Evolutionary conservation across 2,329 filamentous ascomycete genomes (phyloP), one percentile per base, ranked within the genome.

Genomic region (Corniculantispora saksenae): DNA sequence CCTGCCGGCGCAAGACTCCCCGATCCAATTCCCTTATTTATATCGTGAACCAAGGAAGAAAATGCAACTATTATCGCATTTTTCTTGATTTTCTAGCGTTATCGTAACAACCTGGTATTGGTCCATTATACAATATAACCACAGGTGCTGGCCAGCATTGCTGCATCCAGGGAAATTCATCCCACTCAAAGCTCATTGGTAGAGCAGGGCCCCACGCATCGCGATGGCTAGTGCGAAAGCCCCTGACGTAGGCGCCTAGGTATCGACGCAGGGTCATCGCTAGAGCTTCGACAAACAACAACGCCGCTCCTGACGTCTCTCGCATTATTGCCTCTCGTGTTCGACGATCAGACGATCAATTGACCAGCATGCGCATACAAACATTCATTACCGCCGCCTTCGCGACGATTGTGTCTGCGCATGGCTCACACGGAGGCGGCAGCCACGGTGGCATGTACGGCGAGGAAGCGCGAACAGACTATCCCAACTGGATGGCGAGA

Each of bases 401-500:
- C 54, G 76, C 78, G 56, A 76, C 79, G 66, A 69, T 76, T 27
- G 82, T 75, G 48, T 68, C 80, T 65, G 86, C 83, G 23, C 86
- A 89, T 74, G 86, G 85, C 70, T 78, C 80, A 66, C 81, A 83
- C 68, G 75, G 77, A 65, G 69, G 72, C 55, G 70, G 70, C 55
- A 78, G 80, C 69, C 82, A 86, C 66, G 69, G 72, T 17, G 73
- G 76, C 47, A 60, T 50, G n/a, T 65, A 65, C 6, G 63, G 63
- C 57, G 63, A 56, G 9, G 70, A 86, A 85, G 74, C 87, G 86
- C 27, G 74, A 82, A 29, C 78, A 69, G 78, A 82, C 3, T 77
- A 87, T 66, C 84, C 87, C 48, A 80, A 84, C 72, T 90, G 87
- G 87, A 88, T 89, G 78, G 84, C 84, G 53, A 85, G 83, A 71